Base-by-base conservation (phyloP, 371 early-diverging fungal genomes). In the Haplosporangium sp. region DNA sequence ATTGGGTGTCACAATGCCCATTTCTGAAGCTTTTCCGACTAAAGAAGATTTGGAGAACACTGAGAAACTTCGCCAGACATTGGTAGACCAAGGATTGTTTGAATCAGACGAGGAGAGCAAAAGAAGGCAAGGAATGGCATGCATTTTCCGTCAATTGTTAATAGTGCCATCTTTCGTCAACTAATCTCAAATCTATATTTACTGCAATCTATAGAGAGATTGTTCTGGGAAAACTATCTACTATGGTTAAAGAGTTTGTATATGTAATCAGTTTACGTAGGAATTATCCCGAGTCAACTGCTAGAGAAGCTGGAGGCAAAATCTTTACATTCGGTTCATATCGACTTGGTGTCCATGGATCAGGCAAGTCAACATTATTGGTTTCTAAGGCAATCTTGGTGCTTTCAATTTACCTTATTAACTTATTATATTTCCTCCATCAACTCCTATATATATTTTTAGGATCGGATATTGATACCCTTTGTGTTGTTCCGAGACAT, bases 291-390 rank as follows among this genome's bases (percentile, higher is more conserved):
- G 97, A 95, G 72, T 84, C 91, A 11, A 75, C 95, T 35, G 97
- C 97, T 2, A 89, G 85, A 63, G 93, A 95, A 65, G 95, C 94
- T 50, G 98, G 98, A 52, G 99, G 99, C 45, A 98, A 98, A 85
- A 99, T 99, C 50, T 99, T 96, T 82, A 99, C 99, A 0, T 99
- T 97, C 87, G 99, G 99, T 10, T 98, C 99, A 62, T 99, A 98
- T 84, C 89, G 99, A 53, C 88, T 99, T 9, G 99, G 99, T 27
- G 99, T 99, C 1, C 99, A 99, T 85, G 94, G 94, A 35, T 89
- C 94, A 71, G 96, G 98, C 89, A 86, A 63, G 77, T 73, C 35
- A 38, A 17, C 35, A 55, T 34, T 11, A 52, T 19, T 17, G 15
- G 10, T 34, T 27, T 27, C 27, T 27, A 27, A 27, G 55, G 27